A percentile compares a stretch with the other conserved stretches of the same genome.
phyloP scores from a whole-genome alignment of 176 grass and related monocot genomes.

The Lolium multiflorum region DNA sequence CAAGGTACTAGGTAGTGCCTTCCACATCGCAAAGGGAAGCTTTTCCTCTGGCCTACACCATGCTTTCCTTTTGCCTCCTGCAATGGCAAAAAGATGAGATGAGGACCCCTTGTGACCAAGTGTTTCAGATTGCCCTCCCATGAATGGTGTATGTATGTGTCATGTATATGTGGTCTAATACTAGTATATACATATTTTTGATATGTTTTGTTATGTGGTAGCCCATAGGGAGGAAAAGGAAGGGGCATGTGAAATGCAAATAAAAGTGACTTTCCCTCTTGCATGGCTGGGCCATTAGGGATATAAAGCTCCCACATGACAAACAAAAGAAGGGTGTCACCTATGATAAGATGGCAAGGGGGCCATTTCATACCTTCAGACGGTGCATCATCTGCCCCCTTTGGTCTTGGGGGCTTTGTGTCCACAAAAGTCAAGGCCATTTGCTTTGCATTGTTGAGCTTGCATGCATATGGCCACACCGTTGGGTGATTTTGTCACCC shows the following conservation, averaged over 20 bases:
- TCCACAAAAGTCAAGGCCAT: slow-evolving; percentile 49
- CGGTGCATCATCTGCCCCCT: slow-evolving; percentile 50
- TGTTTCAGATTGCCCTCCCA: slow-evolving; percentile 12
- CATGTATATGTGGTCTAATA: slow-evolving; percentile 24
- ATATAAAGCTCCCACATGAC: slow-evolving; percentile 60
- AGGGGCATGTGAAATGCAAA: slow-evolving; percentile 41
- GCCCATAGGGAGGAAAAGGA: not conserved
- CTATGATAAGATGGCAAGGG: slow-evolving; percentile 44
- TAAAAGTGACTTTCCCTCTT: slow-evolving; percentile 43
- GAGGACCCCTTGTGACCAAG: slow-evolving; percentile 29
- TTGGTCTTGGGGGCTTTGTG: slow-evolving; percentile 58
- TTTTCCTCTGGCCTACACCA: slow-evolving; percentile 45
- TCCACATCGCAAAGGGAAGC: slow-evolving; percentile 65
- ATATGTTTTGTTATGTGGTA: not conserved
- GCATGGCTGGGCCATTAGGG: slow-evolving; percentile 42
- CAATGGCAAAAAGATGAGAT: slow-evolving; percentile 32
- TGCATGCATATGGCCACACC: slow-evolving; percentile 32
- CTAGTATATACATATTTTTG: not conserved
- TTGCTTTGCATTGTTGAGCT: slow-evolving; percentile 37
- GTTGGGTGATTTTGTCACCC: slow-evolving; percentile 40
- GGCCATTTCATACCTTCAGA: slow-evolving; percentile 63
- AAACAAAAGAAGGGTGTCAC: slow-evolving; percentile 42
- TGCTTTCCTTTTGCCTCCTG: slow-evolving; percentile 47
- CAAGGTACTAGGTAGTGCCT: slow-evolving; percentile 48
- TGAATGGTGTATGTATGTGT: not conserved